Conservation (phyloP, 2,329 filamentous ascomycete genomes). For the Aspergillus aculeatinus region DNA sequence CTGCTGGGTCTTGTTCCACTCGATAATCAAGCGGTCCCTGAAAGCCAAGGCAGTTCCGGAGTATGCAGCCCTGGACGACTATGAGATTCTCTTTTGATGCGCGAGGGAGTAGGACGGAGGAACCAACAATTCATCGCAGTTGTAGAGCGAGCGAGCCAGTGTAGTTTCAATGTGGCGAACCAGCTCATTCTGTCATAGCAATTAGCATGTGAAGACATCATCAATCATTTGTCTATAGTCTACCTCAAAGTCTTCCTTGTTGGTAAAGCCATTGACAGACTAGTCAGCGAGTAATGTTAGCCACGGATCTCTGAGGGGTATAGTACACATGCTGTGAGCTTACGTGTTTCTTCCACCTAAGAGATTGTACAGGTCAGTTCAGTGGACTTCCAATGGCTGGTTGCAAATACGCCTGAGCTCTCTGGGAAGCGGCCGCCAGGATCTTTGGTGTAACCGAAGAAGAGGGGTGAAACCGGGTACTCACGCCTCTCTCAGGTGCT, state of each 20-base stretch:
- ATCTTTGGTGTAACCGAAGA: neutral
- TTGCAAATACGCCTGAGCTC: neutral
- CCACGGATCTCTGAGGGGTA: no score
- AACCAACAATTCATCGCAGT: constrained; percentile 78
- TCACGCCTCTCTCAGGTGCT: constrained; percentile 81
- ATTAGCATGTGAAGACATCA: constrained; percentile 1
- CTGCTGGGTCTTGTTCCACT: constrained; percentile 99
- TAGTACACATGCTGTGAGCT: constrained; percentile 20
- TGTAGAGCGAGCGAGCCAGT: constrained; percentile 92
- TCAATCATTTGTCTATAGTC: constrained; percentile 7
- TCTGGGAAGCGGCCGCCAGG: neutral
- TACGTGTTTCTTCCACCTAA: constrained; percentile 62
- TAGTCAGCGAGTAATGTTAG: constrained; percentile 27
- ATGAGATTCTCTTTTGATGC: constrained; percentile 1
- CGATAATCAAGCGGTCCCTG: constrained; percentile 85
- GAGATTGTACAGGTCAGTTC: constrained; percentile 19
- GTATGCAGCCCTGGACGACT: constrained; percentile 69
- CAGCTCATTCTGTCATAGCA: constrained; percentile 65
- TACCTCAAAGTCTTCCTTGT: constrained; percentile 75
- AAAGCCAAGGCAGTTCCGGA: constrained; percentile 88
- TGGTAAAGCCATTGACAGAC: constrained; percentile 68
- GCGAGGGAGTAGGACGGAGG: neutral
- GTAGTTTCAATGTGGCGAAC: constrained; percentile 96
- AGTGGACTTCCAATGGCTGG: constrained; percentile 3
- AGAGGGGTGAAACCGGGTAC: constrained; percentile 37